Percentiles rank a stretch among this genome's conserved stretches.
phyloP scores from a whole-genome alignment of 2,329 filamentous ascomycete genomes.

The Apiospora aurea region DNA sequence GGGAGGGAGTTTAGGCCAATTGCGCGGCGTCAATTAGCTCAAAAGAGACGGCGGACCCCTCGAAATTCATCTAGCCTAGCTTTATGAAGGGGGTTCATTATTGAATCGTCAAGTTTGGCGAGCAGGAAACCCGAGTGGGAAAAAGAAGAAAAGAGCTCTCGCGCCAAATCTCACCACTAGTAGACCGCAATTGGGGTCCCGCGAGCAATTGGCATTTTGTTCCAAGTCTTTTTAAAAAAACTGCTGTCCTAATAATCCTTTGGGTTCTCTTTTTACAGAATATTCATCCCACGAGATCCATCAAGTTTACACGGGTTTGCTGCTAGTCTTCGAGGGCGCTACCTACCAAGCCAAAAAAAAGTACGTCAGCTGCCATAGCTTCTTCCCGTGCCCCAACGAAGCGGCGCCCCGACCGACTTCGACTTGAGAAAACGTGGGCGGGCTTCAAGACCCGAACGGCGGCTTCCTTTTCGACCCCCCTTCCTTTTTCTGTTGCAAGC shows the following conservation, averaged over 20 bases:
- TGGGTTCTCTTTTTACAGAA: background rate
- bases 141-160: constrained; percentile 4
- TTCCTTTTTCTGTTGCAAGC: background rate
- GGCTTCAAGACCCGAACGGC: background rate
- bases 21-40: constrained; percentile 15
- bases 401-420: constrained; percentile 12
- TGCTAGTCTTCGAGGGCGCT: background rate
- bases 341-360: constrained; percentile 18
- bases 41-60: constrained; percentile 4
- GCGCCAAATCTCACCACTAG: background rate
- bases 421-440: constrained; percentile 3
- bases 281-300: constrained; percentile 17
- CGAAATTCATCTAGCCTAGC: constrained; percentile 5
- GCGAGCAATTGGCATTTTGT: background rate
- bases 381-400: constrained; percentile 12
- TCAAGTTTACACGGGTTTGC: background rate
- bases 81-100: constrained; percentile 18
- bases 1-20: constrained; percentile 8
- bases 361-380: constrained; percentile 21
- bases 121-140: background rate
- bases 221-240: background rate
- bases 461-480: background rate
- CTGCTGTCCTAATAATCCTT: background rate
- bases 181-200: background rate
- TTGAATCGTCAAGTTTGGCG: background rate